A percentile compares a stretch with the other conserved stretches of the same genome.
These are phyloP conservation scores for Phyllachora maydis DNA, from an alignment of 2,329 filamentous ascomycete species.

Conservation along the genomic window DNA sequence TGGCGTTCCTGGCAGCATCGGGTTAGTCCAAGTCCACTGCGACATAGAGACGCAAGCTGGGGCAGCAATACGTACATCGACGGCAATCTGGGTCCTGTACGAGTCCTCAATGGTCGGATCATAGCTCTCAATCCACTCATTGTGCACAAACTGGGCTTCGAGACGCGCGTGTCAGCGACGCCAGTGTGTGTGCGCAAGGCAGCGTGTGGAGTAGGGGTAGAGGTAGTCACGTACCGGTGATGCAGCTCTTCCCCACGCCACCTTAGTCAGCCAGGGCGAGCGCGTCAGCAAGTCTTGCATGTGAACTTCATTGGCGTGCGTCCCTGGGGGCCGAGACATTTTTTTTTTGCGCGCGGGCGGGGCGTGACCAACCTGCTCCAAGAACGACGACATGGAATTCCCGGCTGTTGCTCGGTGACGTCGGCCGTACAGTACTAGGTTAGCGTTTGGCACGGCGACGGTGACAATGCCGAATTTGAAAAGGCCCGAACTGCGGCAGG, in stretches of 20 bases:
- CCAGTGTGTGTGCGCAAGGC: conserved; percentile 2
- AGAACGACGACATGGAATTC: conserved; percentile 72
- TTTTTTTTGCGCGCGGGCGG: no score
- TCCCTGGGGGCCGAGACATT: no score
- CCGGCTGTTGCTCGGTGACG: conserved; percentile 36
- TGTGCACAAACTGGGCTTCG: conserved; percentile 81
- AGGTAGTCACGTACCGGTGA: conserved; percentile 45
- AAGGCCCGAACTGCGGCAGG: no score
- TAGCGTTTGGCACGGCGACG: no score
- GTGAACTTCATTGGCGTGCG: no score
- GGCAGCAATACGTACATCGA: conserved; percentile 68
- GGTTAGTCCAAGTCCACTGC: not conserved
- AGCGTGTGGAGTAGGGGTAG: conserved; percentile 2
- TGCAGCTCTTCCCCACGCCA: conserved; percentile 80
- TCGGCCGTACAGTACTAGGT: no score
- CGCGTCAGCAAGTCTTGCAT: conserved; percentile 11
- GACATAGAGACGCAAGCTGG: conserved; percentile 4
- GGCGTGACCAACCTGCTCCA: conserved; percentile 42
- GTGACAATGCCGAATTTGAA: no score
- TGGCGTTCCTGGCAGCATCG: conserved; percentile 45
- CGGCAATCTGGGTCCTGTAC: conserved; percentile 53
- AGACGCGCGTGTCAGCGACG: conserved; percentile 4
- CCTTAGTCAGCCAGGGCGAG: conserved; percentile 23
- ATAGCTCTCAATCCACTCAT: conserved; percentile 83
- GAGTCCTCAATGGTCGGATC: conserved; percentile 65